Base-by-base conservation (phyloP, 371 early-diverging fungal species). In the Actinomucor elegans region DNA sequence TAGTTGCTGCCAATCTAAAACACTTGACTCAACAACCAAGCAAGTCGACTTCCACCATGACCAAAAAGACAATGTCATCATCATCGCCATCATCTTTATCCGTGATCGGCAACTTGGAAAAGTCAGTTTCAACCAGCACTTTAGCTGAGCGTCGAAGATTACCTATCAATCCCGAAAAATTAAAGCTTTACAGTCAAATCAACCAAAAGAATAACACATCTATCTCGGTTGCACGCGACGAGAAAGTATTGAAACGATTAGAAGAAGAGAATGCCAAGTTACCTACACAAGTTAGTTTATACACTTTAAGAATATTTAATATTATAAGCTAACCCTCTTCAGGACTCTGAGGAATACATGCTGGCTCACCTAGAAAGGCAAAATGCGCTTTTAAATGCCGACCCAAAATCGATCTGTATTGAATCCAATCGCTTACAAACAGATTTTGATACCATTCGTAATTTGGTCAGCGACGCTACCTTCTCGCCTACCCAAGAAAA, bases 351-450 rank as follows among this genome's bases (percentile, higher is more conserved):
- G 33, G 74, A 79, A 15, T 80, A 78, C 53, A 49, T 84, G 49
- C 51, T 84, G 47, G 79, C 82, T 26, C 77, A 73, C 12, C 46
- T 84, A 20, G 85, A 84, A 52, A 69, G 76, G 52, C 85, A 84
- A 61, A 84, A 81, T 59, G 78, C 77, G 4, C 56, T 81, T 50
- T 62, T 84, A 31, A 73, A 76, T 36, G 78, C 77, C 27, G 82
- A 84, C 41, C 84, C 82, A 8, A 84, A 84, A 61, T 73, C 82
- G 0, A 61, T 83, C 28, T 80, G 77, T 54, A 81, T 80, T 37
- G 79, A 80, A 61, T 77, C 80, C 17, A 79, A 79, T 50, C 66
- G 73, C n/a, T 71, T 81, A 28, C 69, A 79, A 58, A 72, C 80
- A 14, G 75, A 81, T 50, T 80, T 84, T 47, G 63, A 43, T 20